Evolutionary conservation across 108 stramenopile genomes (phyloP).

Genomic region (Parietichytrium sp.): DNA sequence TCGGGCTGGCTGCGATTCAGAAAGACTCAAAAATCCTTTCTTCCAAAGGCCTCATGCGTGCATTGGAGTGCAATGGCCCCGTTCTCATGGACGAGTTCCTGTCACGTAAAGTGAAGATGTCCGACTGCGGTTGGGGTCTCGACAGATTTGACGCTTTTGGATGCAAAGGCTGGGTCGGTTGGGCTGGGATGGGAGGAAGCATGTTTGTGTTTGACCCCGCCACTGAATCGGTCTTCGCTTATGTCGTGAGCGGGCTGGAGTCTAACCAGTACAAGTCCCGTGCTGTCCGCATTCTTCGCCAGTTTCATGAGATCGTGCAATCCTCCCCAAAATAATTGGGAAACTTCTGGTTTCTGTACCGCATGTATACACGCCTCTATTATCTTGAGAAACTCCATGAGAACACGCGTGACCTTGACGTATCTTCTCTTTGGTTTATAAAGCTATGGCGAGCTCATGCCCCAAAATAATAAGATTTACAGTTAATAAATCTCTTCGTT

Average conservation of each 20-base stretch:
- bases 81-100: conserved; percentile 2
- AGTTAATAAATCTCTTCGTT: not conserved
- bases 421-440: too few relatives aligned
- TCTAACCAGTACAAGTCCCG: conserved; percentile 5
- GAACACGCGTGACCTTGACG: too few relatives aligned
- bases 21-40: conserved; percentile 3
- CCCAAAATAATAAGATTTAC: too few relatives aligned
- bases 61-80: not conserved
- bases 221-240: not conserved
- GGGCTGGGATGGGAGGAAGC: conserved; percentile 9
- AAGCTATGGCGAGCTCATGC: too few relatives aligned
- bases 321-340: too few relatives aligned
- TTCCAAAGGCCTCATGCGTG: not conserved
- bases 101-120: not conserved
- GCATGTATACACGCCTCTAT: too few relatives aligned
- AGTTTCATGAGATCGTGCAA: too few relatives aligned
- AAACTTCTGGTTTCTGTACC: not conserved
- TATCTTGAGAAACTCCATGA: too few relatives aligned
- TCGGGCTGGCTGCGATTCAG: not conserved
- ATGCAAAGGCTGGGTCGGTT: conserved; percentile 18
- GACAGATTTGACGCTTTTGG: not conserved
- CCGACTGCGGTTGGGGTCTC: conserved; percentile 15
- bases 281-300: not conserved
- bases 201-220: conserved; percentile 8
- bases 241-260: not conserved